A percentile compares a stretch with the other conserved stretches of the same genome.
Evolutionary conservation across 192 early-diverging fungal genomes (phyloP).

Genomic region (Podila epigama): DNA sequence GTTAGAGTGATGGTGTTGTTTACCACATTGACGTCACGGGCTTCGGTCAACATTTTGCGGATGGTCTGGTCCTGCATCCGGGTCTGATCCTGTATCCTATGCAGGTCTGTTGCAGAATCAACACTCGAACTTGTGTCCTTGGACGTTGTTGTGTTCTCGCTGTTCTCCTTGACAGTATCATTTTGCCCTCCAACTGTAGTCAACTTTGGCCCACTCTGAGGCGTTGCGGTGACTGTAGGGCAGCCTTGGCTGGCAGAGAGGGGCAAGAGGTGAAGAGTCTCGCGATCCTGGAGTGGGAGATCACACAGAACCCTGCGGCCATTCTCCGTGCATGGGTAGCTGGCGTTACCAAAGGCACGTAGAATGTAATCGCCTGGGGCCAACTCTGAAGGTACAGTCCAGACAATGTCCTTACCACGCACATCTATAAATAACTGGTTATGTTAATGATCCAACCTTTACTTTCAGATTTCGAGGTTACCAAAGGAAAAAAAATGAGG

Average conservation of each 20-base stretch:
- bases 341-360: slow-evolving; percentile 10
- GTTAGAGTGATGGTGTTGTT: slow-evolving; percentile 3
- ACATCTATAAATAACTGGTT: not conserved
- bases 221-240: not conserved
- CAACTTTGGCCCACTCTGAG: not conserved
- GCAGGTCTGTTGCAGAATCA: not conserved
- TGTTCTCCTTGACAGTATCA: not conserved
- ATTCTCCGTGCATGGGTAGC: slow-evolving; percentile 10
- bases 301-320: not conserved
- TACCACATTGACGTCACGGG: not conserved
- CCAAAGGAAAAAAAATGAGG: not conserved
- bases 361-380: slow-evolving; percentile 15
- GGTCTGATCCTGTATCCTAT: not conserved
- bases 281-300: slow-evolving; percentile 5
- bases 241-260: slow-evolving; percentile 3
- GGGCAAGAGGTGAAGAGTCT: not conserved
- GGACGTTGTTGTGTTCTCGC: not conserved
- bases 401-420: slow-evolving; percentile 3
- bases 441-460: too few species aligned
- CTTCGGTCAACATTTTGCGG: not conserved
- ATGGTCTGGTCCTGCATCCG: slow-evolving; percentile 13
- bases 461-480: too few species aligned
- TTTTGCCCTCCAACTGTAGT: not conserved
- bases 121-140: too few species aligned
- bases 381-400: slow-evolving; percentile 9